Base-by-base conservation (phyloP, 371 early-diverging fungal species). In the Apophysomyces trapeziformis region DNA sequence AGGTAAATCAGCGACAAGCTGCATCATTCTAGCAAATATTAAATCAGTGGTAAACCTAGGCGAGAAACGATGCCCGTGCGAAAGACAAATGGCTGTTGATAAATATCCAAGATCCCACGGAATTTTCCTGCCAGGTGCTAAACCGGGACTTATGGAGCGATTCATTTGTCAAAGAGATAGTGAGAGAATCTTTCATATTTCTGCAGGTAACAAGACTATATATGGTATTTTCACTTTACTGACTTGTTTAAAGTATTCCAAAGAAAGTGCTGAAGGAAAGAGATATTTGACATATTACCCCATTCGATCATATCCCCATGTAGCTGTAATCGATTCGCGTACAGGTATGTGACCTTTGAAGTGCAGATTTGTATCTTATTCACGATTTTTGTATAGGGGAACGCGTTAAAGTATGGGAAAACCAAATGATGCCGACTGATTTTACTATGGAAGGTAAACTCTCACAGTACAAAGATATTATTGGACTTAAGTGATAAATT, bases 141-240 rank as follows among this genome's bases (percentile, higher is more conserved):
- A 96, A 96, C 75, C 85, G 97, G 47, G 98, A 97, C 82, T 80
- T 96, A 47, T 98, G 97, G 97, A 94, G 90, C 36, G 85, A 93
- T 63, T 26, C 65, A 6, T 72, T 80, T 26, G 90, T 96, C 9
- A 90, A 94, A 72, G 92, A 92, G 5, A 69, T 94, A 13, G 80
- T 97, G 46, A 79, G 73, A 46, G 89, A 88, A 68, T 84, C 92
- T 68, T 97, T 95, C 83, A 66, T 95, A 38, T 96, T 97, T 70
- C 69, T 93, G 26, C 94, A 93, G 79, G 90, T 91, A 77, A 46
- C 13, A 9, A 54, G 38, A 1, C 43, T 12, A 47, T n/a, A 14
- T 35, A 35, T 11, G 45, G 21, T 5, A 36, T 1, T 18, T 61
- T 18, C 47, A 16, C 35, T 1, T 56, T 61, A 38, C 41, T 32